These are phyloP conservation scores for Fraxinus greggii DNA, from an alignment of 305 asterid genomes.

Conservation along the genomic window DNA sequence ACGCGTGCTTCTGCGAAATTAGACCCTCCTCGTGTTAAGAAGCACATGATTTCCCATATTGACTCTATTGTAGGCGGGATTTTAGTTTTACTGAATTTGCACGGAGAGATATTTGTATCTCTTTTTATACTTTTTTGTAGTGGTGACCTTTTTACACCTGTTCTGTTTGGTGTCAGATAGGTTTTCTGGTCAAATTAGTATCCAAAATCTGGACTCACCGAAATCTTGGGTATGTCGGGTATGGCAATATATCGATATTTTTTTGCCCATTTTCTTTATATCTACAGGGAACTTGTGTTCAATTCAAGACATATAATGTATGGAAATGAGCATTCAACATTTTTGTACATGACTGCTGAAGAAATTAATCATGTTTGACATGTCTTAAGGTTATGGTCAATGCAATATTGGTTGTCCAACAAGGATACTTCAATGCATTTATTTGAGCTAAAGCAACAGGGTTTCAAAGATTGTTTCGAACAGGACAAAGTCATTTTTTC, in stretches of 20 bases:
- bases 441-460: not conserved
- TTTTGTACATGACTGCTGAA: not conserved
- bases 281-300: not conserved
- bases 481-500: not conserved
- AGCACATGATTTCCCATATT: not conserved
- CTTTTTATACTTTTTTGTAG: not conserved
- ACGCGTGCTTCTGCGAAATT: not conserved
- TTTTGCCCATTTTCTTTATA: not conserved
- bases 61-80: not conserved
- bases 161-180: not conserved
- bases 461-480: not conserved
- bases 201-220: not conserved
- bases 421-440: not conserved
- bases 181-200: not conserved
- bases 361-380: constrained; percentile 5
- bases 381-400: not conserved
- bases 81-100: not conserved
- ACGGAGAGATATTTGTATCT: not conserved
- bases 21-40: not conserved
- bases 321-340: not conserved
- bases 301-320: not conserved
- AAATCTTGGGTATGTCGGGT: not conserved
- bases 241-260: not conserved
- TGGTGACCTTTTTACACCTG: not conserved
- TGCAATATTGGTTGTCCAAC: not conserved